Percentiles rank a stretch among this genome's conserved stretches.
These are phyloP conservation scores for Erysimum pusillum DNA, from an alignment of 441 rosid genomes.

Conservation along the genomic window DNA sequence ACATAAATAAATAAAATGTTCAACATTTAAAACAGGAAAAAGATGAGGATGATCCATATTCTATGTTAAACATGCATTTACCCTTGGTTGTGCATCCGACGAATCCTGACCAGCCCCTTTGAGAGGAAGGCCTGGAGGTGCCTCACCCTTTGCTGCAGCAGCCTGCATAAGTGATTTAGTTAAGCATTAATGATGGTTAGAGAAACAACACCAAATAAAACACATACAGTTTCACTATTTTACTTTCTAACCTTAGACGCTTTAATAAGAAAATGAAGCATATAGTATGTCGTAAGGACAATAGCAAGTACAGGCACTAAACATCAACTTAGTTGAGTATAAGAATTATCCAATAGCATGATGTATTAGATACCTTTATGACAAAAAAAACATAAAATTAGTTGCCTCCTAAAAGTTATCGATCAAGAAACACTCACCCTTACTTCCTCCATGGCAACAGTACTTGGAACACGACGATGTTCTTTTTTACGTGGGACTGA, in stretches of 20 bases:
- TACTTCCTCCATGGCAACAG: slow-evolving; percentile 98
- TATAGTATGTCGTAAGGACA: background rate
- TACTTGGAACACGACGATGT: slow-evolving; percentile 99
- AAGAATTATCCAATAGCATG: slow-evolving; percentile 16
- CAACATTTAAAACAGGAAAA: slow-evolving; percentile 23
- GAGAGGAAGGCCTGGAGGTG: slow-evolving; percentile 98
- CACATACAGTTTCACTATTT: slow-evolving; percentile 11
- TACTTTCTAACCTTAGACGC: slow-evolving; percentile 20
- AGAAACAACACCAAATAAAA: slow-evolving; percentile 25
- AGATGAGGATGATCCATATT: slow-evolving; percentile 11
- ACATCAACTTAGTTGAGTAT: slow-evolving; percentile 17
- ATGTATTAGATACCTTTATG: slow-evolving; percentile 10
- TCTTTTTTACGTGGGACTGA: slow-evolving; percentile 76
- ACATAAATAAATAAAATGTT: background rate
- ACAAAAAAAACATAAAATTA: slow-evolving; percentile 1
- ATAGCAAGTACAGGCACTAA: slow-evolving; percentile 19
- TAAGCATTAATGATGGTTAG: slow-evolving; percentile 19
- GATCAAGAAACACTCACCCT: slow-evolving; percentile 63
- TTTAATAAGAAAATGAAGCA: slow-evolving; percentile 25
- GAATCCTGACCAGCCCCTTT: slow-evolving; percentile 99
- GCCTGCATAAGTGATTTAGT: slow-evolving; percentile 61
- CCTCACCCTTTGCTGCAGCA: slow-evolving; percentile 99
- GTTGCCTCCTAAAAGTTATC: slow-evolving; percentile 15
- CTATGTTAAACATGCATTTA: slow-evolving; percentile 44
- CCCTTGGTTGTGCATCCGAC: slow-evolving; percentile 88